phyloP scores from a whole-genome alignment of 768 basidiomycete genomes.

The Lactarius tabidus region DNA sequence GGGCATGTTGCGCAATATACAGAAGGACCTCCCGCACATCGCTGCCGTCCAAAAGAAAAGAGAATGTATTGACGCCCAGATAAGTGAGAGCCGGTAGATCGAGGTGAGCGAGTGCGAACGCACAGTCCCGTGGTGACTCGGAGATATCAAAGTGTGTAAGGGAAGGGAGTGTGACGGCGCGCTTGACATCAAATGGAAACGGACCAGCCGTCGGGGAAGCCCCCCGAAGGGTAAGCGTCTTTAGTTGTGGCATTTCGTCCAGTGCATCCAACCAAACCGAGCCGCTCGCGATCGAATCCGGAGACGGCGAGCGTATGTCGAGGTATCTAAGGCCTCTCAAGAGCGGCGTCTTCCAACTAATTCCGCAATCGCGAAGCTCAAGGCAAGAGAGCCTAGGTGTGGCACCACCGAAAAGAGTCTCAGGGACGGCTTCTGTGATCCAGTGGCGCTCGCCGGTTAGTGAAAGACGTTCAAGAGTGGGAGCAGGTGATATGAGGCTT shows the following conservation, averaged over 20 bases:
- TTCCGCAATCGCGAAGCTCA: background rate
- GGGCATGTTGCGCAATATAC: background rate
- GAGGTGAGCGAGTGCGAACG: conserved; percentile 2
- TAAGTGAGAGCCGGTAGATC: background rate
- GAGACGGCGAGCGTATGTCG: background rate
- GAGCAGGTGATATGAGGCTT: background rate
- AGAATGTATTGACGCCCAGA: background rate
- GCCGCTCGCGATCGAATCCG: background rate
- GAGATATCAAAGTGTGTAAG: background rate
- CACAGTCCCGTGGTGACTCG: background rate
- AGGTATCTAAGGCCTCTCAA: background rate
- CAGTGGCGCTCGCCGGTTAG: background rate
- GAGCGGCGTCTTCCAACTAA: conserved; percentile 6
- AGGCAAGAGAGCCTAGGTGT: conserved; percentile 5
- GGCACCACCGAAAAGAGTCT: background rate
- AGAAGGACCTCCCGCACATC: background rate
- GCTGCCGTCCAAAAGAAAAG: background rate
- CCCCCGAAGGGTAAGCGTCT: background rate
- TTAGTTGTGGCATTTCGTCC: background rate
- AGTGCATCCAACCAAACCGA: conserved; percentile 4
- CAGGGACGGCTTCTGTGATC: background rate
- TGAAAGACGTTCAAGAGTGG: background rate
- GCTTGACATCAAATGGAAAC: background rate
- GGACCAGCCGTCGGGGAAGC: background rate
- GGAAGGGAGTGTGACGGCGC: background rate